phyloP scores from a whole-genome alignment of 805 yeast genomes.

The Teunomyces gatunensis region DNA sequence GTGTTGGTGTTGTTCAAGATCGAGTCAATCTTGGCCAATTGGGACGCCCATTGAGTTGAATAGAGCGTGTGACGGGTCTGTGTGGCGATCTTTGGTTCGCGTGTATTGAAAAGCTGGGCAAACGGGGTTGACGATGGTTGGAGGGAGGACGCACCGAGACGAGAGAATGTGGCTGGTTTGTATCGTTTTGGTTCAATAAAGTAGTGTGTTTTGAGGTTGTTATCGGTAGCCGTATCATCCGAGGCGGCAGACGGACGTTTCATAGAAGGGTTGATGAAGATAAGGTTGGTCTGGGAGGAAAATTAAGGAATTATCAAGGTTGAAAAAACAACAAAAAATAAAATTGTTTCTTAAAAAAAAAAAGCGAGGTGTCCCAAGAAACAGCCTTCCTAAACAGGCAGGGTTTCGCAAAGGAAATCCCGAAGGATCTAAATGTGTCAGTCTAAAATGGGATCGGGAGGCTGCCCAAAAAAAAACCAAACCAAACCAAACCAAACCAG shows the following conservation, averaged over 20 bases:
- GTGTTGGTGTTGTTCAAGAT: conserved; percentile 33
- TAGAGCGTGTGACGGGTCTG: conserved; percentile 21
- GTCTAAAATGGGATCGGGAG: background rate
- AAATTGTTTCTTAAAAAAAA: background rate
- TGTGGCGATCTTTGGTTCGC: conserved; percentile 22
- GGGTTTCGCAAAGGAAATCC: background rate
- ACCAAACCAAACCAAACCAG: background rate
- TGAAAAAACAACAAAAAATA: background rate
- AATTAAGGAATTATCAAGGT: background rate
- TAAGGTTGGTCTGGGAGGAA: background rate
- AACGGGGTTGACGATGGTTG: conserved; percentile 18
- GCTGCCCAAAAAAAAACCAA: background rate
- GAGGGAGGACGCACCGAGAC: background rate
- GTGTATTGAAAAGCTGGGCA: conserved; percentile 18
- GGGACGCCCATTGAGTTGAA: conserved; percentile 27
- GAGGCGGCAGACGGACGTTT: background rate
- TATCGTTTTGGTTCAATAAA: conserved; percentile 14
- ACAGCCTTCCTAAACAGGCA: background rate
- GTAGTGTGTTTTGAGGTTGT: conserved; percentile 36
- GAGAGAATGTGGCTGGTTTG: conserved; percentile 6
- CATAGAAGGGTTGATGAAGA: background rate
- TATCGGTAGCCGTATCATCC: conserved; percentile 1
- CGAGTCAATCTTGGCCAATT: conserved; percentile 22
- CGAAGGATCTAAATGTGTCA: background rate
- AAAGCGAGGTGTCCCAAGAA: background rate